A percentile compares a stretch with the other conserved stretches of the same genome.
phyloP scores from a whole-genome alignment of 2,329 filamentous ascomycete species.

The Pseudocercospora fuligena region DNA sequence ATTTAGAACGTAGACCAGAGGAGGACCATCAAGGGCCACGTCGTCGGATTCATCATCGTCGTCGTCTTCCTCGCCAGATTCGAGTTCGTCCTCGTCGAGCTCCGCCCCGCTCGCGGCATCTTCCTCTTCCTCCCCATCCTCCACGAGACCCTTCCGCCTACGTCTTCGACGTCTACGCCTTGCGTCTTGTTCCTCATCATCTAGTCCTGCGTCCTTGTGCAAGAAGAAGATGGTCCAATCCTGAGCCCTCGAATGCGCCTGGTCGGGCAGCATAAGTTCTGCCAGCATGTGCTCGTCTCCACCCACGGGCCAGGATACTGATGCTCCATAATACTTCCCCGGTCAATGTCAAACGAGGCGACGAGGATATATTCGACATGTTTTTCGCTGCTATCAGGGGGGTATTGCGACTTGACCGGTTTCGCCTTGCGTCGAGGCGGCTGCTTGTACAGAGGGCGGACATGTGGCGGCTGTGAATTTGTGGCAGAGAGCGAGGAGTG shows the following conservation, averaged over 20 bases:
- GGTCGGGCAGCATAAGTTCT: conserved; percentile 97
- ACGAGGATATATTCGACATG: conserved; percentile 99
- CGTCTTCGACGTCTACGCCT: conserved; percentile 51
- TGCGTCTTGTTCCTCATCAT: conserved; percentile 74
- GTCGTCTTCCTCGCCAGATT: conserved; percentile 51
- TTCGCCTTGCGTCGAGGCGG: conserved; percentile 21
- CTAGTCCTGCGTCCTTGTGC: conserved; percentile 88
- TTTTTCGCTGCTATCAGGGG: conserved; percentile 63
- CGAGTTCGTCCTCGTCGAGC: conserved; percentile 54
- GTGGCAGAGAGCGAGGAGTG: conserved; percentile 24
- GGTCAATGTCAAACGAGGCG: conserved; percentile 95
- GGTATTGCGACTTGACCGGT: conserved; percentile 55
- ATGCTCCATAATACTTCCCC: conserved; percentile 96
- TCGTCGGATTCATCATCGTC: conserved; percentile 58
- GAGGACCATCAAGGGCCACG: conserved; percentile 75
- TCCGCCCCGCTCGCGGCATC: conserved; percentile 48
- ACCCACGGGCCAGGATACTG: conserved; percentile 95
- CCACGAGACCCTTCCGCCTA: conserved; percentile 41
- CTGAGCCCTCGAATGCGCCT: conserved; percentile 90
- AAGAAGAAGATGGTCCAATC: conserved; percentile 99
- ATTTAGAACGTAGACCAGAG: conserved; percentile 95
- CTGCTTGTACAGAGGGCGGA: conserved; percentile 15
- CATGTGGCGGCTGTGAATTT: conserved; percentile 6
- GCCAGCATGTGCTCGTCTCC: conserved; percentile 98
- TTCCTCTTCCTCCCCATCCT: conserved; percentile 52